These are phyloP conservation scores for Candida sanyaensis DNA, from an alignment of 1,139 yeast species.

Conservation along the genomic window DNA sequence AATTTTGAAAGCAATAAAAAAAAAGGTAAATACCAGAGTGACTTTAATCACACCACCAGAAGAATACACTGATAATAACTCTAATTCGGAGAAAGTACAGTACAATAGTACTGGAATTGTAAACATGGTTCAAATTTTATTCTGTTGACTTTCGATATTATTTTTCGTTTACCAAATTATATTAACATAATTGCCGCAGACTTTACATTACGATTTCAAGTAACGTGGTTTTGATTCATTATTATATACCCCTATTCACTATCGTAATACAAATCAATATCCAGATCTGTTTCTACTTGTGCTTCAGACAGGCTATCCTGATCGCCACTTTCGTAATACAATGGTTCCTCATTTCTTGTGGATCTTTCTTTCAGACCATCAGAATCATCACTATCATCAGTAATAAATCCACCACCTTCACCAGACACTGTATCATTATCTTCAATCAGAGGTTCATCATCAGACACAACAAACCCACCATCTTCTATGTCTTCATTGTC, in stretches of 20 bases:
- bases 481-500: neutral
- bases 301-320: conserved; percentile 6
- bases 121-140: neutral
- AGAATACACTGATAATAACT: neutral
- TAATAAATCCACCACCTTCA: conserved; percentile 14
- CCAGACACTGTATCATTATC: conserved; percentile 1
- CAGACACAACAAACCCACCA: neutral
- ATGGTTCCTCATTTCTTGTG: neutral
- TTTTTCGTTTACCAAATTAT: too few species aligned
- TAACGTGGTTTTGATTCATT: neutral
- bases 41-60: neutral
- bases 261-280: conserved; percentile 15
- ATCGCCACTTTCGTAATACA: conserved; percentile 2
- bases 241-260: conserved; percentile 7
- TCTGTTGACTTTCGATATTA: too few species aligned
- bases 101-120: too few species aligned
- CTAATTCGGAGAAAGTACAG: neutral
- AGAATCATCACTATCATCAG: conserved; percentile 12
- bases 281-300: conserved; percentile 4
- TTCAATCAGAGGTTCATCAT: conserved; percentile 2
- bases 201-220: neutral
- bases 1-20: neutral
- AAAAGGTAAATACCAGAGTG: neutral
- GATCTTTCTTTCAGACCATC: conserved; percentile 4
- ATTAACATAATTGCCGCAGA: neutral